Evolutionary conservation across 352 stramenopile species (phyloP).

Genomic region (Globisporangium barbulae): DNA sequence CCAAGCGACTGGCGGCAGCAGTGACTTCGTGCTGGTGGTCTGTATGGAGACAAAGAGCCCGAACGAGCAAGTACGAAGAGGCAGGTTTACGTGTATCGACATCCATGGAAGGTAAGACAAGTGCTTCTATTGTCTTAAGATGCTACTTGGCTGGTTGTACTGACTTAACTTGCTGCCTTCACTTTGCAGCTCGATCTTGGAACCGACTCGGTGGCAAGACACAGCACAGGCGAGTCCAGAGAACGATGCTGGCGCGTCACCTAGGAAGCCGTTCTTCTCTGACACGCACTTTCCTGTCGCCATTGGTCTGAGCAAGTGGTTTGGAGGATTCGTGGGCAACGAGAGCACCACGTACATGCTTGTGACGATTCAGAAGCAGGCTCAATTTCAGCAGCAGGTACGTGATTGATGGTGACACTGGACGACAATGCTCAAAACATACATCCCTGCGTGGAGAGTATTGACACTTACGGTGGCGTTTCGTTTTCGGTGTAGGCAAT

Average conservation of each 20-base stretch:
- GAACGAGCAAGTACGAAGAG: slow-evolving; percentile 25
- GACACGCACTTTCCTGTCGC: slow-evolving; percentile 64
- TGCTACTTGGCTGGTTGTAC: background rate
- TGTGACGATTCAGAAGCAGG: slow-evolving; percentile 54
- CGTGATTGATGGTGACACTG: background rate
- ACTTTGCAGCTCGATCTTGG: slow-evolving; percentile 33
- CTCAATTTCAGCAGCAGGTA: slow-evolving; percentile 67
- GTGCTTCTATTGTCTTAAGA: background rate
- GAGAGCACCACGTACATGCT: slow-evolving; percentile 47
- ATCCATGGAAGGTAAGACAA: slow-evolving; percentile 29
- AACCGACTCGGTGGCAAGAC: slow-evolving; percentile 24
- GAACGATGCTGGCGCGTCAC: background rate
- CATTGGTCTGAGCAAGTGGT: slow-evolving; percentile 31
- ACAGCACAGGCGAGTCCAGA: background rate
- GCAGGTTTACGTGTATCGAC: slow-evolving; percentile 44
- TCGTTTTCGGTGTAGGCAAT: slow-evolving; percentile 43
- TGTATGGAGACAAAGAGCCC: slow-evolving; percentile 37
- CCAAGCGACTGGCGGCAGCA: background rate
- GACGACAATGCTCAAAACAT: too few species aligned
- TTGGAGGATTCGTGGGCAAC: slow-evolving; percentile 48
- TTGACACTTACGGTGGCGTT: background rate
- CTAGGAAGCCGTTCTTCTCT: slow-evolving; percentile 28
- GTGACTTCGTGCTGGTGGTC: slow-evolving; percentile 42
- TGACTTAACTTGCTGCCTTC: background rate
- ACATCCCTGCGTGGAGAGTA: too few species aligned